These are phyloP conservation scores for Phyllosticta citriasiana DNA, from an alignment of 2,329 filamentous ascomycete species.

Conservation along the genomic window DNA sequence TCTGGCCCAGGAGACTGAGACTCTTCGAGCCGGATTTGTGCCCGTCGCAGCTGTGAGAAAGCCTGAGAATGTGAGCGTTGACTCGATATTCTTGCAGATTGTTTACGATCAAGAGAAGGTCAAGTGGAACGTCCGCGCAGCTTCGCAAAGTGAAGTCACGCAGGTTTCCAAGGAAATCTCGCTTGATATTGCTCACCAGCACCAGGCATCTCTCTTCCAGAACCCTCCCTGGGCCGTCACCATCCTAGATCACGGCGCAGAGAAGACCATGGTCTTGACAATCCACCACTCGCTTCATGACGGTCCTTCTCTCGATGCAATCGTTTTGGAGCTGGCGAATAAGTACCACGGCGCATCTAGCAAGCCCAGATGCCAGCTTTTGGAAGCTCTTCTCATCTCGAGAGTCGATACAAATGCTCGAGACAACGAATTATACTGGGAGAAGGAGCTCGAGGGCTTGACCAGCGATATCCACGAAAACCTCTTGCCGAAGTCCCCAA, in stretches of 20 bases:
- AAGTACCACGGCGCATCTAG: conserved; percentile 15
- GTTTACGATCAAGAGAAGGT: conserved; percentile 18
- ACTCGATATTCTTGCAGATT: conserved; percentile 20
- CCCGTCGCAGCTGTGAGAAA: conserved; percentile 19
- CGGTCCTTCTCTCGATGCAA: conserved; percentile 21
- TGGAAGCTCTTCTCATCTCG: conserved; percentile 19
- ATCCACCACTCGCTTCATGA: conserved; percentile 28
- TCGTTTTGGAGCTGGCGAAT: conserved; percentile 19
- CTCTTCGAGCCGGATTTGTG: conserved; percentile 29
- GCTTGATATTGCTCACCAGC: conserved; percentile 10
- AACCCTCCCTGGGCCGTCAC: conserved; percentile 30
- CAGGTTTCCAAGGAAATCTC: conserved; percentile 18
- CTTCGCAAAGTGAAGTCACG: conserved; percentile 12
- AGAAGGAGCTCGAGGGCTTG: conserved; percentile 17
- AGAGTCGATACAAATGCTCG: conserved; percentile 12
- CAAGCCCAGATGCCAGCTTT: conserved; percentile 19
- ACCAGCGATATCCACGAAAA: conserved; percentile 12
- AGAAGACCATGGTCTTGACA: conserved; percentile 26
- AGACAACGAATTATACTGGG: conserved; percentile 17
- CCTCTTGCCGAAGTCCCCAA: conserved; percentile 12
- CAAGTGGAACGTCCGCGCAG: conserved; percentile 18
- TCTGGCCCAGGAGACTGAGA: conserved; percentile 22
- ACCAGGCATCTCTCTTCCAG: conserved; percentile 21
- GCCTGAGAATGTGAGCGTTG: background rate
- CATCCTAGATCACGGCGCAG: conserved; percentile 18